Conservation (phyloP, 495 filamentous ascomycete species). For the Parachaetomium inaequale region DNA sequence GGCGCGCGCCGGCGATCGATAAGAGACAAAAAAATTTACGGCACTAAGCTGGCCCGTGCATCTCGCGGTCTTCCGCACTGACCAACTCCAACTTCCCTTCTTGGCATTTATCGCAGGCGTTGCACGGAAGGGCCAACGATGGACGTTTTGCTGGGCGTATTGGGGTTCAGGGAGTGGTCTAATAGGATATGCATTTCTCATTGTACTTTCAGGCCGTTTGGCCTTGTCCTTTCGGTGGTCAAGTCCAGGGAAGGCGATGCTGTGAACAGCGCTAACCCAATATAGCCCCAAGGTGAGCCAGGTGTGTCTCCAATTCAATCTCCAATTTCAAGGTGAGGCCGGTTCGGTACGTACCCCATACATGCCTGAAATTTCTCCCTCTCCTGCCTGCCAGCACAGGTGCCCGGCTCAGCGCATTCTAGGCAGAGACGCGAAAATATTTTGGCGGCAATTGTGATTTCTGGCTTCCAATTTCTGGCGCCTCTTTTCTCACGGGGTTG, state of each 20-base stretch:
- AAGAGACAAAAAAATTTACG: constrained; percentile 34
- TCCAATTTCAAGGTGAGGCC: constrained; percentile 1
- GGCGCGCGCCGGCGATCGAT: constrained; percentile 21
- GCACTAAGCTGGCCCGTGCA: constrained; percentile 26
- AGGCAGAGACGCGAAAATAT: neutral
- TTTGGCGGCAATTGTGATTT: neutral
- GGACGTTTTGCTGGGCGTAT: no score
- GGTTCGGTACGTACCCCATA: constrained; percentile 6
- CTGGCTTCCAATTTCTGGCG: neutral
- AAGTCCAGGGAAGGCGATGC: neutral
- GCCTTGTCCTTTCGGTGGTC: no score
- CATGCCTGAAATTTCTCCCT: constrained; percentile 15
- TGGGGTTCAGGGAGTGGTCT: no score
- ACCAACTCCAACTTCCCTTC: neutral
- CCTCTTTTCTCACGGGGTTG: neutral
- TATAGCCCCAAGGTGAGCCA: constrained; percentile 7
- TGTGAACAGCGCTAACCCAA: neutral
- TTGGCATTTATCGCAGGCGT: neutral
- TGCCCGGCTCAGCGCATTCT: neutral
- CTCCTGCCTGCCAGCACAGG: neutral
- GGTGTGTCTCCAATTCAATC: neutral
- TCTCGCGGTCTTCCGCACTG: neutral
- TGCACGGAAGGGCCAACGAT: no score
- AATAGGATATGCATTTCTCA: no score
- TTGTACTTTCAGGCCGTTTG: no score